These are phyloP conservation scores for Decorospora gaudefroyi DNA, from an alignment of 2,329 filamentous ascomycete species.

Conservation along the genomic window DNA sequence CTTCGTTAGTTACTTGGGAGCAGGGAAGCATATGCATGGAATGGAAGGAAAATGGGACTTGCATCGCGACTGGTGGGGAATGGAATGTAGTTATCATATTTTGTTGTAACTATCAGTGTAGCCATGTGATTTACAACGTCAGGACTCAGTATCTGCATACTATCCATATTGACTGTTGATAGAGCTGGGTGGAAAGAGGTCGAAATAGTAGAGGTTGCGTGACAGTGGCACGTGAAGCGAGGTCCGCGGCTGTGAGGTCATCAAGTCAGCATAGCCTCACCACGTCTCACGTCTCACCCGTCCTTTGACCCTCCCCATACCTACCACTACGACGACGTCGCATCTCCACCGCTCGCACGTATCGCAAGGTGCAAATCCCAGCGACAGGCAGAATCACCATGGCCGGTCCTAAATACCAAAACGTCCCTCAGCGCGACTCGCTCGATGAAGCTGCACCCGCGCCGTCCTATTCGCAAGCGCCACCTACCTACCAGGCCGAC, in stretches of 20 bases:
- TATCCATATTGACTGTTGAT: no score
- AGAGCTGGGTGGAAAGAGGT: slow-evolving; percentile 12
- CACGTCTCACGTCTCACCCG: slow-evolving; percentile 1
- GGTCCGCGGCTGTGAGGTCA: slow-evolving; percentile 13
- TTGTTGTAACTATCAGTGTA: no score
- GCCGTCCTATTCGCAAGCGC: slow-evolving; percentile 68
- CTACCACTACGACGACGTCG: background rate
- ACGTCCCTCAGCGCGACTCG: slow-evolving; percentile 84
- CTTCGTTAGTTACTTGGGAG: no score
- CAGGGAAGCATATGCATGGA: no score
- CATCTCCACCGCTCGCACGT: background rate
- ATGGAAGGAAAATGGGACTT: no score
- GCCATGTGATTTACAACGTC: no score
- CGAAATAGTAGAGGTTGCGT: slow-evolving; percentile 5
- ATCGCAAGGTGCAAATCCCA: background rate
- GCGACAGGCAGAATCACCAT: slow-evolving; percentile 52
- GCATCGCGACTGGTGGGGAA: no score
- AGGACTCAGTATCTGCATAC: no score
- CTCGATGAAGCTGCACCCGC: slow-evolving; percentile 62
- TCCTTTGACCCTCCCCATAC: slow-evolving; percentile 1
- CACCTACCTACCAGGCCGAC: slow-evolving; percentile 76
- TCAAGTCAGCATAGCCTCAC: slow-evolving; percentile 11
- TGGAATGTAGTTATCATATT: no score
- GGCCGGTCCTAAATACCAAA: slow-evolving; percentile 81
- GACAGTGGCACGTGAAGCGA: slow-evolving; percentile 8